These are phyloP conservation scores for Aspergillus hancockii DNA, from an alignment of 495 filamentous ascomycete genomes.

Conservation along the genomic window DNA sequence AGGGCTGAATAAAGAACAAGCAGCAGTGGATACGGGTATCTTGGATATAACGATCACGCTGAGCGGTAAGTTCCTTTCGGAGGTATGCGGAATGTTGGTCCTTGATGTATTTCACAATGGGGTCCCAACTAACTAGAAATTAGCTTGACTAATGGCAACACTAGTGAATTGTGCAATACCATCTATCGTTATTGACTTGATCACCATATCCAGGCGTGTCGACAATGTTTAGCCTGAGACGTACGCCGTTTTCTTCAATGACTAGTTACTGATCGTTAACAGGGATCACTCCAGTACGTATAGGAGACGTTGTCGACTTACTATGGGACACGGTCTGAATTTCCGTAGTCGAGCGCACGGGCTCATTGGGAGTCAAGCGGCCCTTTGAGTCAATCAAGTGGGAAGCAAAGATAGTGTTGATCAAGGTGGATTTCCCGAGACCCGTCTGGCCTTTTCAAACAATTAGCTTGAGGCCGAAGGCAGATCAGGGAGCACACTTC, in stretches of 20 bases:
- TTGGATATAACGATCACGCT: conserved; percentile 98
- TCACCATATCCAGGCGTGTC: conserved; percentile 81
- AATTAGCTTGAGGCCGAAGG: conserved; percentile 19
- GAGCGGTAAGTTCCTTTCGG: conserved; percentile 98
- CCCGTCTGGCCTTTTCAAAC: conserved; percentile 82
- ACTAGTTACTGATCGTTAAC: conserved; percentile 50
- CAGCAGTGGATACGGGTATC: conserved; percentile 99
- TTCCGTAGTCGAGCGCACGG: conserved; percentile 92
- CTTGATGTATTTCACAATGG: conserved; percentile 99
- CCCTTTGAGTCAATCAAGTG: conserved; percentile 99
- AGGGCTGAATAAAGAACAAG: conserved; percentile 99
- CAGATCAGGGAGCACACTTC: not conserved
- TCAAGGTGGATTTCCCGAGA: conserved; percentile 96
- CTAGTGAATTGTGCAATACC: conserved; percentile 40
- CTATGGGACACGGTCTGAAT: conserved; percentile 96
- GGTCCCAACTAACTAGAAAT: conserved; percentile 64
- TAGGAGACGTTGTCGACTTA: conserved; percentile 33
- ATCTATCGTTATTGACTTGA: conserved; percentile 81
- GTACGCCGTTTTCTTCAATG: conserved; percentile 94
- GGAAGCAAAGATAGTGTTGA: conserved; percentile 99
- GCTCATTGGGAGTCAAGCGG: conserved; percentile 85
- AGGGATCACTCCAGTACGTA: not conserved
- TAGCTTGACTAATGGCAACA: conserved; percentile 20
- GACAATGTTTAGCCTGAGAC: conserved; percentile 76
- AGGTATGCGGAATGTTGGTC: conserved; percentile 99